phyloP scores from a whole-genome alignment of 768 basidiomycete genomes.

The Panaeolus cyanescens region DNA sequence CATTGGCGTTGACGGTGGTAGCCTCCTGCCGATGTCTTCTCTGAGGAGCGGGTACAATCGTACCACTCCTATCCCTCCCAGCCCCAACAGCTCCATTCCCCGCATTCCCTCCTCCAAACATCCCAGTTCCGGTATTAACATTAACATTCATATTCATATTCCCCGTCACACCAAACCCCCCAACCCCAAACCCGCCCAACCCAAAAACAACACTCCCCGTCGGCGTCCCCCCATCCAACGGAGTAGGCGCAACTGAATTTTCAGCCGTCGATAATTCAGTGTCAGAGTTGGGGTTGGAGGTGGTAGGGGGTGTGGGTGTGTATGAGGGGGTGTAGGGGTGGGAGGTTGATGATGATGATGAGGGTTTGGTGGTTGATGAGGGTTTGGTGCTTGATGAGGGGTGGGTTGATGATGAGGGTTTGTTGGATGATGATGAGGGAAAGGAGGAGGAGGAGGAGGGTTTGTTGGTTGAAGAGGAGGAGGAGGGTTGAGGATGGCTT shows the following conservation, averaged over 20 bases:
- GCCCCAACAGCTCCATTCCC: no score
- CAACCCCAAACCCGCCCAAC: no score
- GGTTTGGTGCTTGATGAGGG: no score
- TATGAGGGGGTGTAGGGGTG: conserved; percentile 18
- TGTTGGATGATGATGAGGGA: conserved; percentile 14
- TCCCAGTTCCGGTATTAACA: no score
- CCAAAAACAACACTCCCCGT: conserved; percentile 62
- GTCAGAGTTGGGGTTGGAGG: conserved; percentile 48
- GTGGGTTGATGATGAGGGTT: no score
- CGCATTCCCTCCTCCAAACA: no score
- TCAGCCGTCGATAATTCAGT: conserved; percentile 62
- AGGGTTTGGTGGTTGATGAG: no score
- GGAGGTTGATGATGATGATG: conserved; percentile 6
- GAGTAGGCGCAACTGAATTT: conserved; percentile 60
- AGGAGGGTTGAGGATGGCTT: no score
- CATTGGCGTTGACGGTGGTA: background rate
- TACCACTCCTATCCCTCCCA: conserved; percentile 72
- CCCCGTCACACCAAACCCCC: no score
- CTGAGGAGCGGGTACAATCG: conserved; percentile 35
- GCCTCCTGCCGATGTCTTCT: background rate
- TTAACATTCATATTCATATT: no score
- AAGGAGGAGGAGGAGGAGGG: conserved; percentile 14
- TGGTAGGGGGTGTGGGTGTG: conserved; percentile 13
- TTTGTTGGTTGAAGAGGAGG: no score
- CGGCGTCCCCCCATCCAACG: conserved; percentile 58